Evolutionary conservation across 2,329 filamentous ascomycete species (phyloP).

Genomic region (Penicillium sp.): DNA sequence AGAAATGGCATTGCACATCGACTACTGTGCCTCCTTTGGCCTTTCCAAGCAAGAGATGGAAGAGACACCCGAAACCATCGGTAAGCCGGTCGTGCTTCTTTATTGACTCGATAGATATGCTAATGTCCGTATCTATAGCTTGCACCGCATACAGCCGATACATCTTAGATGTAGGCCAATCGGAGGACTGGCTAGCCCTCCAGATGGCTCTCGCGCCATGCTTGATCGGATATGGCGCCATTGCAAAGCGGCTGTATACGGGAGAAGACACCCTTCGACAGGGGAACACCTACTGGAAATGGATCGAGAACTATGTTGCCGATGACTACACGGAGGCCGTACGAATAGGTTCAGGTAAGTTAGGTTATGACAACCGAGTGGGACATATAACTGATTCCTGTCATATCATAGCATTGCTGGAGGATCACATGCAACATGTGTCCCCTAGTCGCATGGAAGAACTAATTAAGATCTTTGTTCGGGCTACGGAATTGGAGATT

Average conservation of each 20-base stretch:
- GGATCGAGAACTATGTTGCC: constrained; percentile 85
- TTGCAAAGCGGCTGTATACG: constrained; percentile 67
- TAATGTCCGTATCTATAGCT: constrained; percentile 42
- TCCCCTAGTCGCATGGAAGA: constrained; percentile 76
- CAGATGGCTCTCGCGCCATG: constrained; percentile 84
- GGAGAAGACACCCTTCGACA: constrained; percentile 60
- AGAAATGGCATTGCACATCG: constrained; percentile 77
- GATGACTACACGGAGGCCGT: constrained; percentile 76
- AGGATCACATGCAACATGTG: constrained; percentile 69
- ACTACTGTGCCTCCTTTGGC: constrained; percentile 79
- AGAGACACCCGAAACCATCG: constrained; percentile 69
- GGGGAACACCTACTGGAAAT: constrained; percentile 77
- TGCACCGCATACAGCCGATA: constrained; percentile 82
- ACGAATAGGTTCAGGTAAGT: constrained; percentile 63
- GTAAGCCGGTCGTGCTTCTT: constrained; percentile 41
- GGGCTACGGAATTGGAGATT: constrained; percentile 77
- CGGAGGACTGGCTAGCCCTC: constrained; percentile 81
- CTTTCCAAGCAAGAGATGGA: constrained; percentile 72
- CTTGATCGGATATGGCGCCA: constrained; percentile 80
- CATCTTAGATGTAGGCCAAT: constrained; percentile 82
- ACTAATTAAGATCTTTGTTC: constrained; percentile 77
- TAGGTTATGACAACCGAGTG: not conserved
- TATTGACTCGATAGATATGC: not conserved
- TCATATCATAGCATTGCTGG: constrained; percentile 61
- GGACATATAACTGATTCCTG: constrained; percentile 7